Evolutionary conservation across 1,284 basidiomycete genomes (phyloP).

Genomic region (Leucoagaricus sp.): DNA sequence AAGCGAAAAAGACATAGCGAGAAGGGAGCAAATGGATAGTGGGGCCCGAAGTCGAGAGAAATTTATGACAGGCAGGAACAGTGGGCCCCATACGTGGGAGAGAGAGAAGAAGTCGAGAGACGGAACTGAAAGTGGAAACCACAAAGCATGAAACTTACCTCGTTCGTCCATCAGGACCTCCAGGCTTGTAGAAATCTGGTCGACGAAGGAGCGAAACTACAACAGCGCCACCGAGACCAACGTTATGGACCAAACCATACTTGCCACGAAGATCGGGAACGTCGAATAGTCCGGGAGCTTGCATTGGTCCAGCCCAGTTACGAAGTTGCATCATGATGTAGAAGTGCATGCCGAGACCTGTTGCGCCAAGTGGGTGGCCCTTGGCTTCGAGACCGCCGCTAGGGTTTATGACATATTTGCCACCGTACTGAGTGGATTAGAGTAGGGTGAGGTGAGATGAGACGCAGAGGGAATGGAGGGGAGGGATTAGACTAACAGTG

Average conservation of each 20-base stretch:
- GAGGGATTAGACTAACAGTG: conserved; percentile 54
- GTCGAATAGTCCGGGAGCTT: conserved; percentile 71
- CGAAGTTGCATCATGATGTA: conserved; percentile 84
- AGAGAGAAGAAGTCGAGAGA: not conserved
- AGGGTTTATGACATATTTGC: conserved; percentile 88
- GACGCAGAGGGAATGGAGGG: not conserved
- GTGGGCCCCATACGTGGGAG: too few species aligned
- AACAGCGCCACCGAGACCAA: conserved; percentile 79
- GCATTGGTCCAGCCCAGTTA: conserved; percentile 81
- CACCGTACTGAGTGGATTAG: conserved; percentile 59
- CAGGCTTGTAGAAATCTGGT: conserved; percentile 70
- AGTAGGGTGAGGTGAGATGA: not conserved
- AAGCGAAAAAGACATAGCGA: not conserved
- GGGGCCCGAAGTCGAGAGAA: not conserved
- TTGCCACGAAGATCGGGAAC: conserved; percentile 67
- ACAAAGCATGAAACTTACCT: conserved; percentile 44
- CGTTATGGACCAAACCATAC: conserved; percentile 81
- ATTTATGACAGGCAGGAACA: too few species aligned
- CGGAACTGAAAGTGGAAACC: not conserved
- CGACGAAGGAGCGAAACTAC: conserved; percentile 75
- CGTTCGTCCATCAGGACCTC: conserved; percentile 63
- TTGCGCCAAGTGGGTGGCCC: conserved; percentile 84
- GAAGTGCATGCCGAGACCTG: conserved; percentile 87
- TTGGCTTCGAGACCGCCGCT: conserved; percentile 87
- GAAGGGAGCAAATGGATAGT: not conserved